These are phyloP conservation scores for Lentinus brumalis DNA, from an alignment of 768 basidiomycete species.

Conservation along the genomic window DNA sequence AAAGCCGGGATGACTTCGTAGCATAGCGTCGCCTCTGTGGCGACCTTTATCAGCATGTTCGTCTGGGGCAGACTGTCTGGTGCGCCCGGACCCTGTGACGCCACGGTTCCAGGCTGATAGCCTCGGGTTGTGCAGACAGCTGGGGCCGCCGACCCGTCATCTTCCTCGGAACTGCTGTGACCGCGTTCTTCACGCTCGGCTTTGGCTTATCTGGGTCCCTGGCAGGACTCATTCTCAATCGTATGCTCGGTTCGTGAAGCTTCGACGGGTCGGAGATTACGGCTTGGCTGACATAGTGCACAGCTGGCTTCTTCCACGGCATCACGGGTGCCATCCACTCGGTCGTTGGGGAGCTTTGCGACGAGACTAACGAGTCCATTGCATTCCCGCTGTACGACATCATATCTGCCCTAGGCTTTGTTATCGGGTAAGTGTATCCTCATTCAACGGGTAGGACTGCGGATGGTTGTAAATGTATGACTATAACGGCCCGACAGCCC, in stretches of 20 bases:
- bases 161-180: constrained; percentile 49
- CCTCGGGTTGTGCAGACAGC: constrained; percentile 40
- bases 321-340: constrained; percentile 44
- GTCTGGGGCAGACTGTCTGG: constrained; percentile 60
- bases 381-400: constrained; percentile 64
- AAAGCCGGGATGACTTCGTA: constrained; percentile 25
- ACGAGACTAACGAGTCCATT: constrained; percentile 58
- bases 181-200: constrained; percentile 49
- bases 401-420: constrained; percentile 57
- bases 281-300: background rate
- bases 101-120: no score
- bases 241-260: constrained; percentile 40
- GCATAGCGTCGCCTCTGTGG: constrained; percentile 61
- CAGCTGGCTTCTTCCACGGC: constrained; percentile 29
- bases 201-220: constrained; percentile 64
- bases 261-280: no score
- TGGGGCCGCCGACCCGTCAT: constrained; percentile 67
- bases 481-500: no score
- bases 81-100: background rate
- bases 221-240: constrained; percentile 44
- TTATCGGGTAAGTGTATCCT: constrained; percentile 47
- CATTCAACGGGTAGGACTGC: background rate
- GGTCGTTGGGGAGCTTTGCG: constrained; percentile 49
- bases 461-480: no score
- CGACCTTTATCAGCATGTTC: constrained; percentile 60